A percentile compares a stretch with the other conserved stretches of the same genome.
phyloP scores from a whole-genome alignment of 2,329 filamentous ascomycete species.

The Fusarium irregulare region DNA sequence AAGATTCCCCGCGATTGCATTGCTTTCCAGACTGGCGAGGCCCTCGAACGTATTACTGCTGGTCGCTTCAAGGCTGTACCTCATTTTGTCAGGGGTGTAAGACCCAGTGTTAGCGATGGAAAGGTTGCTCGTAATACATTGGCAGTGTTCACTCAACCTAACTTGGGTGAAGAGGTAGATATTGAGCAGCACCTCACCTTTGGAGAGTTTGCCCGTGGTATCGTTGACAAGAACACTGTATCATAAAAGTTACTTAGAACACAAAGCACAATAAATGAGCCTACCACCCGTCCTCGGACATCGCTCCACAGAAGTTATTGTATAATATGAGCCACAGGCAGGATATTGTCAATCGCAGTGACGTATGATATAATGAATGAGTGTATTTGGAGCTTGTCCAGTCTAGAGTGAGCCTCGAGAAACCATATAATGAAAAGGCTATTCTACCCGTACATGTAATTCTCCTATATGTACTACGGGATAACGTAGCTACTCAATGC shows the following conservation, averaged over 20 bases:
- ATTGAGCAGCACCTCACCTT: conserved; percentile 74
- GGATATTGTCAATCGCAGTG: too few relatives aligned
- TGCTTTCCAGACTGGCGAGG: conserved; percentile 95
- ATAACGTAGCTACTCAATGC: not conserved
- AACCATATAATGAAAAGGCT: not conserved
- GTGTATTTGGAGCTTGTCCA: not conserved
- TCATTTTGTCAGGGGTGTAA: conserved; percentile 89
- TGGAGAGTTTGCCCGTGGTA: conserved; percentile 77
- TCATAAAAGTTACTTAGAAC: conserved; percentile 37
- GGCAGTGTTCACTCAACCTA: conserved; percentile 97
- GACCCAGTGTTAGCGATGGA: conserved; percentile 62
- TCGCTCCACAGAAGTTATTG: not conserved
- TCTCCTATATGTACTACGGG: not conserved
- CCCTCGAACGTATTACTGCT: conserved; percentile 88
- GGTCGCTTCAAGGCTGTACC: conserved; percentile 94
- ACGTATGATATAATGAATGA: not conserved
- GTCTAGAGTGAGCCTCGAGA: not conserved
- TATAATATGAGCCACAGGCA: not conserved
- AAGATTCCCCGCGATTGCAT: conserved; percentile 91
- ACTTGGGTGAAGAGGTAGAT: conserved; percentile 83
- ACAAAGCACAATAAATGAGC: not conserved
- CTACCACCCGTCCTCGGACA: not conserved
- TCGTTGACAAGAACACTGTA: conserved; percentile 70
- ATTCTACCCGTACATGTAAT: not conserved
- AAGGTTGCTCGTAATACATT: conserved; percentile 85